Evolutionary conservation across 805 yeast genomes (phyloP), one percentile per base, ranked within the genome.

Genomic region (Blastobotrys chiropterorum): DNA sequence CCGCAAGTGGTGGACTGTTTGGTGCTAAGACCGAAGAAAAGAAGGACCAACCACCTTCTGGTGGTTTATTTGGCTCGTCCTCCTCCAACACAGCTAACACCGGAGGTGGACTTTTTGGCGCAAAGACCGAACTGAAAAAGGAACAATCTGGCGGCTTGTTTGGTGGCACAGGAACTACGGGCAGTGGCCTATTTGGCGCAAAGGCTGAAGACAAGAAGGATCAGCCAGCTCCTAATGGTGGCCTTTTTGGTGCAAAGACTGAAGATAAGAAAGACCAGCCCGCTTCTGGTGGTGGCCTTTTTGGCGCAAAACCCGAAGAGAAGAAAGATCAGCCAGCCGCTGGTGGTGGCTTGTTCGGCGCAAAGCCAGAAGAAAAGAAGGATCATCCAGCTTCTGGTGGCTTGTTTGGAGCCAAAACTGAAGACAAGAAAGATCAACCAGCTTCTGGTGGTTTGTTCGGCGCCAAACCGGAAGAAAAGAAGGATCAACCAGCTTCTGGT

Each of bases 331-430:
- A 45, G 30, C 51, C 52, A 22, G 44, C 49, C 45, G 52, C 56
- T 5, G 55, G 65, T 5, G 55, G 65, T 19, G 59, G 65, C 42
- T 62, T 71, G 17, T 64, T 70, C 46, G 67, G 63, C 22, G 55
- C 42, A 7, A 17, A 34, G 7, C 44, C 39, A 5, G 57, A 45
- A 38, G 30, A 39, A 63, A 22, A 19, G n/a, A 30, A 49, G 44
- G 49, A 45, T 4, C 42, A 64, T 14, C 61, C 65, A 2, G 53
- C 64, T 3, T 63, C 65, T 51, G 62, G 62, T 14, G 53, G 51
- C 17, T 49, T 58, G 6, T 45, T 45, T 13, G 44, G 58, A 7
- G 47, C 57, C 19, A 45, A 53, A 38, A 45, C 57, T 3, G 57
- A 50, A 26, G 39, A 53, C 48, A 22, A 51, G 53, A 42, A 58